Evolutionary conservation across 805 yeast genomes (phyloP).

Genomic region (Lipomyces sp.): DNA sequence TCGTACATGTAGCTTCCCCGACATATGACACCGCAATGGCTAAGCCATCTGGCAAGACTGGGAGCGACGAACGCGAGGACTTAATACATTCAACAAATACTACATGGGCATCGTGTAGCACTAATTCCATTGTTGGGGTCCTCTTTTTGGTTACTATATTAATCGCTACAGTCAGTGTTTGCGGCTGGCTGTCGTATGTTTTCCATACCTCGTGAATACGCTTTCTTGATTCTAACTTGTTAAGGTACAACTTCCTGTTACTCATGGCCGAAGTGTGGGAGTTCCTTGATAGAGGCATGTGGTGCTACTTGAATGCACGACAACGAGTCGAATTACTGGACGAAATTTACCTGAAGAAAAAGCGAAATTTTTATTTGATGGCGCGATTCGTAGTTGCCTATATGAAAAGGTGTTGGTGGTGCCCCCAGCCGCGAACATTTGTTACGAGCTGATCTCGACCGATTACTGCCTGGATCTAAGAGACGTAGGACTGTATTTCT

Average conservation of each 20-base stretch:
- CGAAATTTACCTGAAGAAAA: neutral
- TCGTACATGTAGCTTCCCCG: neutral
- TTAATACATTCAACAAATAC: neutral
- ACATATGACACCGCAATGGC: neutral
- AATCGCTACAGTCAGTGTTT: neutral
- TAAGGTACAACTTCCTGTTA: neutral
- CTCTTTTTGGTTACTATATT: neutral
- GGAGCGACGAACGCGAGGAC: neutral
- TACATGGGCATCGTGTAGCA: neutral
- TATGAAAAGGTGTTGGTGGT: neutral
- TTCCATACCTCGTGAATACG: neutral
- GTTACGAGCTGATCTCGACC: neutral
- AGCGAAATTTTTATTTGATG: neutral
- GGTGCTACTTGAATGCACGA: neutral
- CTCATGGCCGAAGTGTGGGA: neutral
- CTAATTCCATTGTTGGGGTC: neutral
- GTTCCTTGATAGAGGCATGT: conserved; percentile 1
- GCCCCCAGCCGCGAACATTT: neutral
- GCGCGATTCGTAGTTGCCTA: neutral
- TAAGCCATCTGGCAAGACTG: neutral
- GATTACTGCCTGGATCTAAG: neutral
- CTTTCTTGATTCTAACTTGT: neutral
- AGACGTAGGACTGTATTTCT: neutral
- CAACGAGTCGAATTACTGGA: neutral
- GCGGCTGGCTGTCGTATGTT: neutral